Conservation (phyloP, 2,329 filamentous ascomycete species). For the Hypoxylon sp. region DNA sequence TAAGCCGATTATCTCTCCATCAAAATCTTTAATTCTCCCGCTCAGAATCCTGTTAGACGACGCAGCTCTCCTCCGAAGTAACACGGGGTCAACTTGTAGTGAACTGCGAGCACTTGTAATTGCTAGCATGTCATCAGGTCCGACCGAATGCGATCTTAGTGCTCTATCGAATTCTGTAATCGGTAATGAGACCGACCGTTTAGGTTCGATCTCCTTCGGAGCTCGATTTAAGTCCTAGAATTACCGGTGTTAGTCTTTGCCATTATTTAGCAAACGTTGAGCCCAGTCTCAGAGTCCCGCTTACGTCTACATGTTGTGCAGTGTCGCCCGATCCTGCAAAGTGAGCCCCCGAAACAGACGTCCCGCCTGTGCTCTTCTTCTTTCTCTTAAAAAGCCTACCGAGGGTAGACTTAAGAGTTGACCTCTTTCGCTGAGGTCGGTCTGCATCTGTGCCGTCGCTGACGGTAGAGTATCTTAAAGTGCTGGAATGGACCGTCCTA, state of each 20-base stretch:
- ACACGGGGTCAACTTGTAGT: conserved; percentile 61
- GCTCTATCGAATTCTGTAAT: conserved; percentile 73
- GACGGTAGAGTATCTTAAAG: conserved; percentile 64
- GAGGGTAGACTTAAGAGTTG: conserved; percentile 69
- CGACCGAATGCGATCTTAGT: conserved; percentile 73
- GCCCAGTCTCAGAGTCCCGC: conserved; percentile 48
- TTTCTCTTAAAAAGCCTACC: conserved; percentile 72
- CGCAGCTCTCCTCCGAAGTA: conserved; percentile 59
- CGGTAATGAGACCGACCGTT: conserved; percentile 71
- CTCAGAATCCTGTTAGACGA: conserved; percentile 60
- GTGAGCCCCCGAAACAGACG: conserved; percentile 51
- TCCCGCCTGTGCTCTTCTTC: conserved; percentile 62
- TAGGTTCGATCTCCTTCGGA: conserved; percentile 58
- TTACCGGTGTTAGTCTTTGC: conserved; percentile 11
- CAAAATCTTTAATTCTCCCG: conserved; percentile 57
- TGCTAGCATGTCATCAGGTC: conserved; percentile 67
- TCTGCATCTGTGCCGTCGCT: conserved; percentile 60
- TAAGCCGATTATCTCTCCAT: conserved; percentile 66
- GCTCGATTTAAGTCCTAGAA: conserved; percentile 57
- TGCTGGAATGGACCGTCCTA: conserved; percentile 58
- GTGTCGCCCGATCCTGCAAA: conserved; percentile 49
- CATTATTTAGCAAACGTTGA: not conserved
- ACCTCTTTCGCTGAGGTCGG: conserved; percentile 69
- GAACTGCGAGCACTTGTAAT: conserved; percentile 70
- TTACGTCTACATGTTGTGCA: conserved; percentile 66